phyloP scores from a whole-genome alignment of 1,139 yeast genomes.

The Kluyveromyces sp. region DNA sequence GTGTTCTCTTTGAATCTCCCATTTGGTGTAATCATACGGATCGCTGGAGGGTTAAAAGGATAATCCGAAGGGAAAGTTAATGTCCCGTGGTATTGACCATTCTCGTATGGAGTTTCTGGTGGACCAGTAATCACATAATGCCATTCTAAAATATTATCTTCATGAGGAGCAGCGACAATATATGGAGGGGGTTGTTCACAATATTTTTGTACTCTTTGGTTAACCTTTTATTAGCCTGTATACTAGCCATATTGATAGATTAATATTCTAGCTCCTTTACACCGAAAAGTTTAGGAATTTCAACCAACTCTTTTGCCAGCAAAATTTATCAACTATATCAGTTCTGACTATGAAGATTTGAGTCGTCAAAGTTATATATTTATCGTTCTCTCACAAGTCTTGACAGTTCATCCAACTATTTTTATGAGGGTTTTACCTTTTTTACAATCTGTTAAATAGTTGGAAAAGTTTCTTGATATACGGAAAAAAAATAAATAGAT shows the following conservation, averaged over 20 bases:
- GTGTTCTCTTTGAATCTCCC: slow-evolving; percentile 73
- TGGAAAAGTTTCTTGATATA: too few relatives aligned
- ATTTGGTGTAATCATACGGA: slow-evolving; percentile 81
- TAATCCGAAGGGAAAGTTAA: slow-evolving; percentile 77
- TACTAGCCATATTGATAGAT: slow-evolving; percentile 40
- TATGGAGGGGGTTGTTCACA: slow-evolving; percentile 74
- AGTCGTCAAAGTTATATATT: too few relatives aligned
- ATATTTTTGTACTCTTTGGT: slow-evolving; percentile 74
- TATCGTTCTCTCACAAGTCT: too few relatives aligned
- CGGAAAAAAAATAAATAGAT: too few relatives aligned
- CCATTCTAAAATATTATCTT: slow-evolving; percentile 60
- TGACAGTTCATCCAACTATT: too few relatives aligned
- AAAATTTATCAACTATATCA: too few relatives aligned
- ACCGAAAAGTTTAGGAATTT: too few relatives aligned
- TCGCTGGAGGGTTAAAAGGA: slow-evolving; percentile 90
- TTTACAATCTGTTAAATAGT: too few relatives aligned
- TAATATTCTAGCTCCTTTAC: too few relatives aligned
- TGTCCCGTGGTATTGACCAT: slow-evolving; percentile 87
- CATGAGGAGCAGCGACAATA: slow-evolving; percentile 77
- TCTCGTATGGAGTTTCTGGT: slow-evolving; percentile 73
- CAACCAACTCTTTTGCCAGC: too few relatives aligned
- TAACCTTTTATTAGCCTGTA: slow-evolving; percentile 41
- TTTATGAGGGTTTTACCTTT: too few relatives aligned
- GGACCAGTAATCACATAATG: slow-evolving; percentile 59
- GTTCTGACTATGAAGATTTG: too few relatives aligned